phyloP scores from a whole-genome alignment of 2,329 filamentous ascomycete species.

The Aspergillus fijiensis region DNA sequence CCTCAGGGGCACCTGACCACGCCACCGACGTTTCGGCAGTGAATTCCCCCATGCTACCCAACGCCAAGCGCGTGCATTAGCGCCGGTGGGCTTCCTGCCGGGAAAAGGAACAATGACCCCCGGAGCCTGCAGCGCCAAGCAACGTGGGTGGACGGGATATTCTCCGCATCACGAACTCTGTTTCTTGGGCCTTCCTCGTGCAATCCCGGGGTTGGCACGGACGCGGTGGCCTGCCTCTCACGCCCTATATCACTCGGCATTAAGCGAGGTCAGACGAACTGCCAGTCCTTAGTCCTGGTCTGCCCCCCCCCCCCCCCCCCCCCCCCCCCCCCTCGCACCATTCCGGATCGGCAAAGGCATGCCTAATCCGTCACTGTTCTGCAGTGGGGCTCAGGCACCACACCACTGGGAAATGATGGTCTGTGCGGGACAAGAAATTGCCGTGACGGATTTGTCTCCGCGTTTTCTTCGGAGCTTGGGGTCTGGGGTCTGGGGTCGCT shows the following conservation, averaged over 20 bases:
- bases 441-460: conserved; percentile 15
- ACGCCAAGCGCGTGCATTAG: neutral
- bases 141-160: conserved; percentile 6
- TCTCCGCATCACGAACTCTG: conserved; percentile 1
- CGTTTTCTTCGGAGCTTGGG: neutral
- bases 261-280: neutral
- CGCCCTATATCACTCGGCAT: no score
- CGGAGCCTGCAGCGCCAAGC: neutral
- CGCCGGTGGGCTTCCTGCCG: neutral
- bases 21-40: neutral
- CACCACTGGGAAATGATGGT: neutral
- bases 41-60: neutral
- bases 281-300: neutral
- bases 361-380: neutral
- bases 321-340: neutral
- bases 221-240: neutral
- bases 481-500: neutral
- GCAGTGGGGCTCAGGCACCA: neutral
- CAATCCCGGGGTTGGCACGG: neutral
- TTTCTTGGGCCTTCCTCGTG: neutral
- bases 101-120: neutral
- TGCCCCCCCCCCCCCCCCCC: neutral
- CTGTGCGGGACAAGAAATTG: neutral
- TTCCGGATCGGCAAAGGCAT: neutral
- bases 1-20: no score